phyloP scores from a whole-genome alignment of 1,139 yeast genomes.

The Barnettozyma hawaiiensis region DNA sequence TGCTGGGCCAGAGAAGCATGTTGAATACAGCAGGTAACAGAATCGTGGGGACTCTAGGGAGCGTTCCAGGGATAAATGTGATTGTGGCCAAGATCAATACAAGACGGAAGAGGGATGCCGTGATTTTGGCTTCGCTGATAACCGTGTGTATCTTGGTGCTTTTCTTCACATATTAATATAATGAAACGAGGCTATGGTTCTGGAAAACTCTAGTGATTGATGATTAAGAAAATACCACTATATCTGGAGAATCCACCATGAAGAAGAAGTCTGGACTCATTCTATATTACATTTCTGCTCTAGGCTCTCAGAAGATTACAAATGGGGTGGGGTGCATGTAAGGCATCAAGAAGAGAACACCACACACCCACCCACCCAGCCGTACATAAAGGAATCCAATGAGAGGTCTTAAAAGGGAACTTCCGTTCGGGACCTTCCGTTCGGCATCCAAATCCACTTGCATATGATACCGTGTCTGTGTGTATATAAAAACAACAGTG shows the following conservation, averaged over 20 bases:
- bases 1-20: constrained; percentile 61
- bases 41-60: constrained; percentile 53
- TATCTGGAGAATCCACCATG: too few species aligned
- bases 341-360: neutral
- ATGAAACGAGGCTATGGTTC: too few species aligned
- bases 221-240: too few species aligned
- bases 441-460: too few species aligned
- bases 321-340: neutral
- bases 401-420: neutral
- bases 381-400: neutral
- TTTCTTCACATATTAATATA: constrained; percentile 38
- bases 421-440: neutral
- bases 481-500: neutral
- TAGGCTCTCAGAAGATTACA: neutral
- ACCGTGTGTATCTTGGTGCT: constrained; percentile 67
- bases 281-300: neutral
- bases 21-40: constrained; percentile 61
- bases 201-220: too few species aligned
- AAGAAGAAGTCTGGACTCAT: too few species aligned
- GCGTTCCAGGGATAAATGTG: constrained; percentile 78
- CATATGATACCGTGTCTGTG: too few species aligned
- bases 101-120: constrained; percentile 79
- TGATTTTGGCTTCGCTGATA: constrained; percentile 74
- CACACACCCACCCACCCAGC: too few species aligned
- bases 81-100: constrained; percentile 78